A percentile compares a stretch with the other conserved stretches of the same genome.
Conservation (phyloP, 139 green algal species). For the Zygnema circumcarinatum region DNA sequence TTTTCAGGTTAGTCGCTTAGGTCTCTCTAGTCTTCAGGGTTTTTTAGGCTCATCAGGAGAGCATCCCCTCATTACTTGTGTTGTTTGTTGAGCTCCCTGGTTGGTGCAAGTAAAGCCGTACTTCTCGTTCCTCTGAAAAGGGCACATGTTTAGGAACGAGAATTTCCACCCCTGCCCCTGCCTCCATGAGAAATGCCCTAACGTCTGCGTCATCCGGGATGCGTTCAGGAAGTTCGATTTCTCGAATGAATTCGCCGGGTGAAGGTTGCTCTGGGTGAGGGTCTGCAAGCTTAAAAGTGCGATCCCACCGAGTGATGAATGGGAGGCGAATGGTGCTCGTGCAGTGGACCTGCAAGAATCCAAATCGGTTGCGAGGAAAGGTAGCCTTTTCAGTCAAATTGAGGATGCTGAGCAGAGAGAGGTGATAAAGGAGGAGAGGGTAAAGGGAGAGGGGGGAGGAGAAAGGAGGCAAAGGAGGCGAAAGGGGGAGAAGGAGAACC, state of each 20-base stretch:
- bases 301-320: conserved; percentile 22
- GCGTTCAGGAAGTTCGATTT: conserved; percentile 39
- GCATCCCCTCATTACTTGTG: neutral
- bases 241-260: conserved; percentile 46
- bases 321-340: conserved; percentile 2
- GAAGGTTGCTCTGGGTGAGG: conserved; percentile 40
- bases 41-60: neutral
- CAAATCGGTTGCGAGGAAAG: neutral
- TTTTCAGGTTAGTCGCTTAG: neutral
- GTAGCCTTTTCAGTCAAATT: neutral
- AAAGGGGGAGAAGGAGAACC: neutral
- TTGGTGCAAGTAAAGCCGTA: conserved; percentile 39
- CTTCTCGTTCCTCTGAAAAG: conserved; percentile 51
- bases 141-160: conserved; percentile 40
- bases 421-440: neutral
- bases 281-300: conserved; percentile 43
- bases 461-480: neutral
- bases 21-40: neutral
- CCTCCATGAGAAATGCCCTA: conserved; percentile 28
- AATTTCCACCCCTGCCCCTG: conserved; percentile 43
- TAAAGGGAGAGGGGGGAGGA: neutral
- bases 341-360: conserved; percentile 47
- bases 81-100: neutral
- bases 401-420: neutral
- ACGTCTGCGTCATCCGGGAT: conserved; percentile 54